phyloP scores from a whole-genome alignment of 768 basidiomycete genomes.

The Phanerodontia chrysosporium region DNA sequence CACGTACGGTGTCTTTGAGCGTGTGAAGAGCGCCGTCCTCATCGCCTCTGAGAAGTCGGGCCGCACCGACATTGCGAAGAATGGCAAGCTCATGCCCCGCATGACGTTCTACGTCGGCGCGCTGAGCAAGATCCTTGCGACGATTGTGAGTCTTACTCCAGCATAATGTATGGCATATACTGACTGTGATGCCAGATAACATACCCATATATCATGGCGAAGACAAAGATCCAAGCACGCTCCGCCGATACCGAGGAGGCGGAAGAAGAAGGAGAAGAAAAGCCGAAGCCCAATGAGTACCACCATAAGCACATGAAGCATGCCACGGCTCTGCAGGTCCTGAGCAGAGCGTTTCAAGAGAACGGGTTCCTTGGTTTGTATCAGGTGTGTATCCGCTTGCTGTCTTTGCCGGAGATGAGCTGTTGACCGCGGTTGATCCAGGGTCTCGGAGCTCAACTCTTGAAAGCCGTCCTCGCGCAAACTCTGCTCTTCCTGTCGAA shows the following conservation, averaged over 20 bases:
- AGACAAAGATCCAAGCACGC: slow-evolving; percentile 91
- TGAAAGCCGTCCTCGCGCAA: slow-evolving; percentile 93
- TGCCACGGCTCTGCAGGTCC: slow-evolving; percentile 73
- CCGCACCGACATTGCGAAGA: slow-evolving; percentile 22
- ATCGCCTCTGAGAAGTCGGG: slow-evolving; percentile 43
- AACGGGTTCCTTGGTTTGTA: slow-evolving; percentile 95
- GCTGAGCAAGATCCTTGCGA: slow-evolving; percentile 91
- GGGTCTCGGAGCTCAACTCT: slow-evolving; percentile 96
- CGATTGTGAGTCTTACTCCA: slow-evolving; percentile 58
- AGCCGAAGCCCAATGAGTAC: slow-evolving; percentile 32
- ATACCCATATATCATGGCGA: slow-evolving; percentile 95
- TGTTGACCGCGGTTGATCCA: slow-evolving; percentile 27
- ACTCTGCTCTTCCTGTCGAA: slow-evolving; percentile 96
- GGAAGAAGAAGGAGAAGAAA: slow-evolving; percentile 34
- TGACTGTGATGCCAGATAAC: slow-evolving; percentile 58
- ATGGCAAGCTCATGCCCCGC: slow-evolving; percentile 66
- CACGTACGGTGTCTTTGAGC: slow-evolving; percentile 93
- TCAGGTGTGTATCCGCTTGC: slow-evolving; percentile 51
- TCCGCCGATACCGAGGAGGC: slow-evolving; percentile 53
- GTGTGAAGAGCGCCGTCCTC: slow-evolving; percentile 74
- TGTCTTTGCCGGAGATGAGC: background rate
- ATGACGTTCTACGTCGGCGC: slow-evolving; percentile 86
- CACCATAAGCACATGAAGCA: slow-evolving; percentile 49
- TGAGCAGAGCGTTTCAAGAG: slow-evolving; percentile 63
- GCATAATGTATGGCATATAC: background rate